phyloP scores from a whole-genome alignment of 305 asterid genomes.

The Nicotiana rustica region DNA sequence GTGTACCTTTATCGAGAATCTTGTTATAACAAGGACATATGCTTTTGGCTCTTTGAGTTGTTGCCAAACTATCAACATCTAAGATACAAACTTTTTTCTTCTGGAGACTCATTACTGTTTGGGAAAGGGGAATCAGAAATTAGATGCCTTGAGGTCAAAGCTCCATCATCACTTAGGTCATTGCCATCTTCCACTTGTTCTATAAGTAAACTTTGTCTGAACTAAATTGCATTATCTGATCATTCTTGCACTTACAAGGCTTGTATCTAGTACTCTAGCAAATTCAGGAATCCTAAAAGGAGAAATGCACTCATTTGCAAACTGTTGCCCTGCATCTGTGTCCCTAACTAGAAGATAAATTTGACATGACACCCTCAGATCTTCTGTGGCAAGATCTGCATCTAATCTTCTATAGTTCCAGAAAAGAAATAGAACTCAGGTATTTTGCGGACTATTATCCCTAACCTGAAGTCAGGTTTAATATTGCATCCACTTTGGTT shows the following conservation, averaged over 20 bases:
- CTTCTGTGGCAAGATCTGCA: background rate
- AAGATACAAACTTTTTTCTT: background rate
- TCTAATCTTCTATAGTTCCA: background rate
- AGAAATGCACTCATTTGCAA: background rate
- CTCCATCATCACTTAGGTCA: background rate
- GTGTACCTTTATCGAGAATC: background rate
- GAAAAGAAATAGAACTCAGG: background rate
- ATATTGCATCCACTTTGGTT: background rate
- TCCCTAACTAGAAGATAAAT: background rate
- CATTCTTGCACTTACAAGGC: background rate
- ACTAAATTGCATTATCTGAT: background rate
- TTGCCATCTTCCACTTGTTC: background rate
- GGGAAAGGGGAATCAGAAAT: background rate
- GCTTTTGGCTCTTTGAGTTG: background rate
- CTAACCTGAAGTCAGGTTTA: background rate
- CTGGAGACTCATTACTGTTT: conserved; percentile 11
- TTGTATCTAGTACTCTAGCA: background rate
- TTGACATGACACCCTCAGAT: background rate
- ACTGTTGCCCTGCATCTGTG: background rate
- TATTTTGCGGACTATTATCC: background rate
- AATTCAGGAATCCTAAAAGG: background rate
- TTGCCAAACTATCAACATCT: background rate
- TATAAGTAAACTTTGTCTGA: background rate
- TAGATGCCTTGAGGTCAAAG: background rate
- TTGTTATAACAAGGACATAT: background rate